Percentiles rank a stretch among this genome's conserved stretches.
Conservation (phyloP, 148 eudicot species). For the Tetragonia tetragonoides region DNA sequence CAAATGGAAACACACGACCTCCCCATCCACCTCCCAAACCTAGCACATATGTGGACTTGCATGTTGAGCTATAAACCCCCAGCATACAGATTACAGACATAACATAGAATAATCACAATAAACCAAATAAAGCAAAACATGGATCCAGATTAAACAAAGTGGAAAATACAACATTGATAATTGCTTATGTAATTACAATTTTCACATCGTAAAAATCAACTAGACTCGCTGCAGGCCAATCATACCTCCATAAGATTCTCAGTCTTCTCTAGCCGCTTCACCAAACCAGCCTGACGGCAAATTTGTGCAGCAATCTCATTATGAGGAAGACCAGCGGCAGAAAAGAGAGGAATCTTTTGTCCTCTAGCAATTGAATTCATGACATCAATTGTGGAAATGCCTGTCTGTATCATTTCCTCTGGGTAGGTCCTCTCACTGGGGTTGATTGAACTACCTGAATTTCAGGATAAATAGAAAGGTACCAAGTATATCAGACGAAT, state of each 20-base stretch:
- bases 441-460: slow-evolving; percentile 95
- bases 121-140: background rate
- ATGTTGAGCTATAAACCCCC: background rate
- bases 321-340: slow-evolving; percentile 99
- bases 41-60: too few species aligned
- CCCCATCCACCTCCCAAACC: too few species aligned
- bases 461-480: background rate
- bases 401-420: slow-evolving; percentile 99
- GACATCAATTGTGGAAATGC: slow-evolving; percentile 98
- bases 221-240: slow-evolving; percentile 8
- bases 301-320: slow-evolving; percentile 99
- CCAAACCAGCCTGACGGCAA: slow-evolving; percentile 97
- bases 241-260: slow-evolving; percentile 78
- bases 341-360: slow-evolving; percentile 95
- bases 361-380: slow-evolving; percentile 99
- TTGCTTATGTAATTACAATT: background rate
- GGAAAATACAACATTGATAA: background rate
- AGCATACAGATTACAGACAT: too few species aligned
- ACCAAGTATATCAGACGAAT: slow-evolving; percentile 2
- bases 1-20: too few species aligned
- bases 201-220: background rate
- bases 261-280: slow-evolving; percentile 89
- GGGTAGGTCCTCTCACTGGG: slow-evolving; percentile 99
- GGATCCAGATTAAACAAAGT: background rate
- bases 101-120: background rate